Percentiles rank a stretch among this genome's conserved stretches.
Evolutionary conservation across 345 rosid genomes (phyloP).

Genomic region (Citrus trifoliata): DNA sequence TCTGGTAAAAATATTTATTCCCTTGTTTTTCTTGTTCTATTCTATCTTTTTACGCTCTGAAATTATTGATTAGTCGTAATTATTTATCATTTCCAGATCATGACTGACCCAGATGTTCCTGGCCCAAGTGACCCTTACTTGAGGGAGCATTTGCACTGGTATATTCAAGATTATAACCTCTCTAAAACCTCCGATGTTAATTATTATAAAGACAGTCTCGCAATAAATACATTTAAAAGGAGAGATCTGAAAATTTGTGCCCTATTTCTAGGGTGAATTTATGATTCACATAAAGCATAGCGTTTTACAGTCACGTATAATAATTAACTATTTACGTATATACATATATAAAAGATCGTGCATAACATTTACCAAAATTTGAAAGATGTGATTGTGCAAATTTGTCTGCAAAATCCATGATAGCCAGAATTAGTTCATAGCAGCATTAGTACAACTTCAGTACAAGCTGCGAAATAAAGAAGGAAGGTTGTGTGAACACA

Average conservation of each 20-base stretch:
- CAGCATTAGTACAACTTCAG: background rate
- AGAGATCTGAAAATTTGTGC: background rate
- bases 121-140: constrained; percentile 97
- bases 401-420: background rate
- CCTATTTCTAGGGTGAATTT: background rate
- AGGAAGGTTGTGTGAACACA: background rate
- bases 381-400: background rate
- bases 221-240: too few relatives aligned
- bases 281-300: background rate
- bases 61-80: background rate
- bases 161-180: background rate
- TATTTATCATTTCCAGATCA: constrained; percentile 44
- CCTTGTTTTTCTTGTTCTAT: background rate
- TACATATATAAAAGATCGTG: background rate
- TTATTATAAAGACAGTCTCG: background rate
- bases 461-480: background rate
- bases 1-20: constrained; percentile 46
- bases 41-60: background rate
- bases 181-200: background rate
- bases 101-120: constrained; percentile 99
- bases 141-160: constrained; percentile 96
- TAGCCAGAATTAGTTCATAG: background rate
- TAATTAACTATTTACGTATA: too few relatives aligned
- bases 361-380: background rate
- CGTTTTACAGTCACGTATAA: background rate